These are phyloP conservation scores for Ascochyta viciae-villosae DNA, from an alignment of 2,329 filamentous ascomycete species.

Conservation along the genomic window DNA sequence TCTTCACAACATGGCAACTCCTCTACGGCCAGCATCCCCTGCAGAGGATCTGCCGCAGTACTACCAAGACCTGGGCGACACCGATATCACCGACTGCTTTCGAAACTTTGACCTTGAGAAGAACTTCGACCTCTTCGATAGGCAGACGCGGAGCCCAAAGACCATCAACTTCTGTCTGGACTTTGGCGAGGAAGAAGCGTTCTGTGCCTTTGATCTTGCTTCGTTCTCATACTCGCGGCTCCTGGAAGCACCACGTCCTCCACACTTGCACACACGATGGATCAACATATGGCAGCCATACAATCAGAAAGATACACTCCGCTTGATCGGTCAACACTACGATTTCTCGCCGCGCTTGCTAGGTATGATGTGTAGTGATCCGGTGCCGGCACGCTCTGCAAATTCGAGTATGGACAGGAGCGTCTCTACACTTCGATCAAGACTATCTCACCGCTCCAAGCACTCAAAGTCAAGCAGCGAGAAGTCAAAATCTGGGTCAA, in stretches of 20 bases:
- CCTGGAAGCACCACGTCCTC: constrained; percentile 52
- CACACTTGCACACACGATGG: constrained; percentile 68
- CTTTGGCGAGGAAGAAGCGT: constrained; percentile 64
- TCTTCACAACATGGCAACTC: constrained; percentile 29
- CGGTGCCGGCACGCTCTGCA: constrained; percentile 43
- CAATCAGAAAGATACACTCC: constrained; percentile 63
- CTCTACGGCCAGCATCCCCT: constrained; percentile 37
- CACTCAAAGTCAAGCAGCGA: constrained; percentile 26
- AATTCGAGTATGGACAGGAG: constrained; percentile 37
- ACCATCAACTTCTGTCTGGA: constrained; percentile 70
- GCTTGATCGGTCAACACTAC: constrained; percentile 66
- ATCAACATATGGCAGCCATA: constrained; percentile 78
- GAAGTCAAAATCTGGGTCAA: constrained; percentile 20
- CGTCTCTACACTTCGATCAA: constrained; percentile 40
- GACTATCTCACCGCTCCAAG: constrained; percentile 34
- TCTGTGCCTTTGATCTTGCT: constrained; percentile 63
- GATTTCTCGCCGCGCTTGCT: constrained; percentile 72
- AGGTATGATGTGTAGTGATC: constrained; percentile 68
- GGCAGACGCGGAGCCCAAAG: constrained; percentile 48
- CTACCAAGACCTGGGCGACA: constrained; percentile 45
- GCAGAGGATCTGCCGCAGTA: constrained; percentile 43
- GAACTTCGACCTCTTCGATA: constrained; percentile 56
- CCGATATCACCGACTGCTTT: constrained; percentile 52
- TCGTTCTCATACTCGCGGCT: constrained; percentile 51
- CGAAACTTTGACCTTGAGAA: constrained; percentile 61